Base-by-base conservation (phyloP, 2,329 filamentous ascomycete genomes). In the Lecanicillium sp. region DNA sequence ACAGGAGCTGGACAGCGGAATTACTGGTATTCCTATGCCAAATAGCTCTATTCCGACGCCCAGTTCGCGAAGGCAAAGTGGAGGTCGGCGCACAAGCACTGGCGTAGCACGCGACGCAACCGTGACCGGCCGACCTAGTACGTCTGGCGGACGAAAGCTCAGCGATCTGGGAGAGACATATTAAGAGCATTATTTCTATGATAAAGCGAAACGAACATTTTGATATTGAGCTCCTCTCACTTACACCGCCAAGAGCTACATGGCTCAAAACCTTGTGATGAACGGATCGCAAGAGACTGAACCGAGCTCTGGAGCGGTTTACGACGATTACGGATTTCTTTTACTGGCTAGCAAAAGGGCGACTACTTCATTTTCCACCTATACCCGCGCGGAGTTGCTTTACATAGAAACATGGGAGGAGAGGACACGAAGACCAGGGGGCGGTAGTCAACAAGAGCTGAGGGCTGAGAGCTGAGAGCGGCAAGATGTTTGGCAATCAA, bases 81-180 rank as follows among this genome's bases (percentile, higher is more conserved):
- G 59, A 7, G 34, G 47, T 40, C 61, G 62, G 43, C 63, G 68
- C 47, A 64, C 61, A 30, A 69, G 64, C 51, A 65, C 58, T 40
- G 59, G 58, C 33, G 47, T 57, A 28, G 40, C 54, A 42, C 53
- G 54, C 31, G 50, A 56, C 3, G 20, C 39, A 5, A 33, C 22
- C 5, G 10, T 39, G 29, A 22, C 49, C 20, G 48, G 50, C 13
- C 53, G 60, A 40, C 50, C 55, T n/a, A 56, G 54, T 41, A 51
- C 54, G 19, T 53, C 53, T 37, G 59, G 58, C 29, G 50, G 57
- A 33, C 60, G 59, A 49, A 69, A 60, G 45, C 49, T 74, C 40
- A 61, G 62, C 43, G 72, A 75, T 44, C 54, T 74, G 43, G 72
- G 71, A 40, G 72, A 76, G 62, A 75, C 72, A 8, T 76, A 74